Base-by-base conservation (phyloP, 1,284 basidiomycete genomes). In the Apiotrichum sp. region DNA sequence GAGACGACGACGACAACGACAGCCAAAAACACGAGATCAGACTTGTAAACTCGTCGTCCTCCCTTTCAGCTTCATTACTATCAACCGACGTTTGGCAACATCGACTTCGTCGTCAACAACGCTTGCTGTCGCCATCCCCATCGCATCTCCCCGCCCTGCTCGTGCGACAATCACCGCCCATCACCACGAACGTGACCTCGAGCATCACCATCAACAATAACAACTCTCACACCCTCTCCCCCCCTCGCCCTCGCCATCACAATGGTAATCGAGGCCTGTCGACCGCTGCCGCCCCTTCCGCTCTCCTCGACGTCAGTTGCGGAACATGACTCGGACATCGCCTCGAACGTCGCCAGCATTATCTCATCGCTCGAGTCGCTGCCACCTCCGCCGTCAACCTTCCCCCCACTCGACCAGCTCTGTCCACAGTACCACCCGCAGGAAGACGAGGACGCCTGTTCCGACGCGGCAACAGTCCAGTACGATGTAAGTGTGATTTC, bases 351-450 rank as follows among this genome's bases (percentile, higher is more conserved):
- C 13, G 16, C 10, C 16, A 48, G 47, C 47, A 29, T 48, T 32
- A 10, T 48, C 36, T 48, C 47, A 7, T 48, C 47, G 9, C 47
- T 48, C n/a, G 47, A 38, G 34, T 48, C 47, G 16, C 47, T 48
- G 35, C 35, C 35, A 11, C 47, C 47, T 1, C 47, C 47, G 11
- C 47, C 47, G 3, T 16, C 10, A 14, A 34, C 47, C 6, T 48
- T 48, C 40, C 40, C 40, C 10, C 47, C 47, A 6, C 10, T 48
- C 6, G 47, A 48, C n/a, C 33, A 48, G 16, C 47, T 48, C 2
- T 39, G 22, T 22, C 22, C 38, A 16, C 47, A 34, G 22, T 6
- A 22, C 5, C 47, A 34, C 29, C 47, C 32, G 22, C 7, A 9
- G 8, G 22, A 13, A 16, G 47, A 48, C 22, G 47, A 48, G 9